Conservation (phyloP, 2,329 filamentous ascomycete species). For the Nothophaeocryptopus gaeumannii region DNA sequence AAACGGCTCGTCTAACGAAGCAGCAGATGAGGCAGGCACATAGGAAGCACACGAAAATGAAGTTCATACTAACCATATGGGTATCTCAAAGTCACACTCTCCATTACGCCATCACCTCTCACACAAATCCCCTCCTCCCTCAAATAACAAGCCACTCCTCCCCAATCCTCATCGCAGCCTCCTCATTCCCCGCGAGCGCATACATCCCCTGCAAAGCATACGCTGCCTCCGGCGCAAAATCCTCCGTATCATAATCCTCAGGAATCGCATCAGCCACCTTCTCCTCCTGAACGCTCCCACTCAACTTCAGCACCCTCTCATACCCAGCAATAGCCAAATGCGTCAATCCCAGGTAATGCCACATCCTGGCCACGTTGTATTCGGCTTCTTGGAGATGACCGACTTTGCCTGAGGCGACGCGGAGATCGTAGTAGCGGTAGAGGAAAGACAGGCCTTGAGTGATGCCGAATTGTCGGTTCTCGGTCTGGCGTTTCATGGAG, state of each 20-base stretch:
- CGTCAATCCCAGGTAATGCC: conserved; percentile 70
- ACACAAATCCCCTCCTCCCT: not conserved
- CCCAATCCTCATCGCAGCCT: conserved; percentile 60
- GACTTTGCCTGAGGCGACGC: conserved; percentile 42
- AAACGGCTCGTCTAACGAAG: too few species aligned
- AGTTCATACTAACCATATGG: conserved; percentile 1
- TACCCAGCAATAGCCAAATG: conserved; percentile 75
- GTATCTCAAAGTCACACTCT: conserved; percentile 1
- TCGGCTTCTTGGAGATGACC: conserved; percentile 69
- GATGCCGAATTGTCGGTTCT: conserved; percentile 85
- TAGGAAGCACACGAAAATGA: too few species aligned
- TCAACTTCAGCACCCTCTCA: conserved; percentile 54
- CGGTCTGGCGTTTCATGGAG: conserved; percentile 81
- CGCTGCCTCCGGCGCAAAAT: conserved; percentile 69
- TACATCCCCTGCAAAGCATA: conserved; percentile 70
- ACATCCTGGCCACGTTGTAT: conserved; percentile 75
- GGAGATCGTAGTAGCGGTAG: conserved; percentile 65
- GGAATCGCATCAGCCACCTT: conserved; percentile 39
- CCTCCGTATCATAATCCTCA: conserved; percentile 42
- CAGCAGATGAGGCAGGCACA: too few species aligned
- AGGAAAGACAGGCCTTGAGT: conserved; percentile 82
- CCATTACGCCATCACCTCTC: not conserved
- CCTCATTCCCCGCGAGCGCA: conserved; percentile 60
- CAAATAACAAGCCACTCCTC: conserved; percentile 53
- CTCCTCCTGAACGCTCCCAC: conserved; percentile 43